Conservation (phyloP, 768 basidiomycete genomes). For the Podaxis pistillaris region DNA sequence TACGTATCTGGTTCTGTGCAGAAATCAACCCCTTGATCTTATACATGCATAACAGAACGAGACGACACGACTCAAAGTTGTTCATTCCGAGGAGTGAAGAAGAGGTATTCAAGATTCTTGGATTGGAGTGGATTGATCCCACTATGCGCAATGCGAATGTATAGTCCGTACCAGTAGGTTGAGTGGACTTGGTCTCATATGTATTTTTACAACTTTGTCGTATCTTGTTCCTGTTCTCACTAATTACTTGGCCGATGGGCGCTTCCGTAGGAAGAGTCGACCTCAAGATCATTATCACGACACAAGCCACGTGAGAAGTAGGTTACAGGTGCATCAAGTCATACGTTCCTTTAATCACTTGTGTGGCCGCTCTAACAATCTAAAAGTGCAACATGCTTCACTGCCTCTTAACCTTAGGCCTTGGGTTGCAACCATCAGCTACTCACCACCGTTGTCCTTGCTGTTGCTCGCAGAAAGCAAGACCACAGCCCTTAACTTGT, state of each 20-base stretch:
- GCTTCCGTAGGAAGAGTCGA: background rate
- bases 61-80: conserved; percentile 59
- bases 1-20: conserved; percentile 29
- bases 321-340: no score
- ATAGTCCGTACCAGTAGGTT: conserved; percentile 24
- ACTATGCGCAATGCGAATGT: conserved; percentile 69
- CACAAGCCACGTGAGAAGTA: background rate
- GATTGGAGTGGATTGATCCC: conserved; percentile 70
- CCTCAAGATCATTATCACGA: background rate
- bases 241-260: no score
- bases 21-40: background rate
- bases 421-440: no score
- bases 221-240: no score
- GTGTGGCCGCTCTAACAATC: no score
- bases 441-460: no score
- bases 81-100: conserved; percentile 63
- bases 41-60: conserved; percentile 40
- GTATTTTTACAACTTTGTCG: no score
- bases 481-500: no score
- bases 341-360: no score
- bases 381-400: no score
- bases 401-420: no score
- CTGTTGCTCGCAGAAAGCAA: no score
- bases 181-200: background rate
- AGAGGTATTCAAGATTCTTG: conserved; percentile 71